Evolutionary conservation across 495 filamentous ascomycete species (phyloP).

Genomic region (Annulohypoxylon maeteangense): DNA sequence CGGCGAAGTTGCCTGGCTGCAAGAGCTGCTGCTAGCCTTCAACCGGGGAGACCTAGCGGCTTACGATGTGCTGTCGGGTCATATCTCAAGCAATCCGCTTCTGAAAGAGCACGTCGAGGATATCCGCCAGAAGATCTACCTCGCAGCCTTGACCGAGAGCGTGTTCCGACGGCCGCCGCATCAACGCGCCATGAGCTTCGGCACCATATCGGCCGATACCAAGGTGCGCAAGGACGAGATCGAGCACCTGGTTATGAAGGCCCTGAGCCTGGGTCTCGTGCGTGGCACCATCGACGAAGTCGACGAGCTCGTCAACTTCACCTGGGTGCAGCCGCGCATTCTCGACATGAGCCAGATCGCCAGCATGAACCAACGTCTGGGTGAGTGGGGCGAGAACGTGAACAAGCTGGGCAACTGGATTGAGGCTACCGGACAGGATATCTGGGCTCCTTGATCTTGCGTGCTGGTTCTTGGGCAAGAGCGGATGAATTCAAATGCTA

Average conservation of each 20-base stretch:
- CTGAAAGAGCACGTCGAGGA: slow-evolving; percentile 81
- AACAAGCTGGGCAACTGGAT: slow-evolving; percentile 96
- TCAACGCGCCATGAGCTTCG: slow-evolving; percentile 92
- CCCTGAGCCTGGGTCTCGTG: slow-evolving; percentile 88
- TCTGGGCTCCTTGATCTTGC: slow-evolving; percentile 77
- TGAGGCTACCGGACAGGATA: slow-evolving; percentile 86
- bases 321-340: slow-evolving; percentile 99
- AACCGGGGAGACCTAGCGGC: slow-evolving; percentile 93
- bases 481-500: slow-evolving; percentile 10
- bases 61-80: slow-evolving; percentile 81
- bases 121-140: slow-evolving; percentile 96
- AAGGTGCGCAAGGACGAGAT: slow-evolving; percentile 91
- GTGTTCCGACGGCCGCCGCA: slow-evolving; percentile 96
- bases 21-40: slow-evolving; percentile 94
- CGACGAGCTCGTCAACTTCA: slow-evolving; percentile 90
- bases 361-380: slow-evolving; percentile 85
- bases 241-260: slow-evolving; percentile 99
- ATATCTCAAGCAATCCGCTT: slow-evolving; percentile 80
- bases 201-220: slow-evolving; percentile 87
- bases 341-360: slow-evolving; percentile 96
- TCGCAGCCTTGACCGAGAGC: slow-evolving; percentile 93
- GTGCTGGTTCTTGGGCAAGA: not conserved
- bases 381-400: slow-evolving; percentile 95
- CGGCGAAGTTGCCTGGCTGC: slow-evolving; percentile 78
- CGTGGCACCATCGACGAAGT: slow-evolving; percentile 97